These are phyloP conservation scores for Plectosphaerella sp. DNA, from an alignment of 2,329 filamentous ascomycete species.

Conservation along the genomic window DNA sequence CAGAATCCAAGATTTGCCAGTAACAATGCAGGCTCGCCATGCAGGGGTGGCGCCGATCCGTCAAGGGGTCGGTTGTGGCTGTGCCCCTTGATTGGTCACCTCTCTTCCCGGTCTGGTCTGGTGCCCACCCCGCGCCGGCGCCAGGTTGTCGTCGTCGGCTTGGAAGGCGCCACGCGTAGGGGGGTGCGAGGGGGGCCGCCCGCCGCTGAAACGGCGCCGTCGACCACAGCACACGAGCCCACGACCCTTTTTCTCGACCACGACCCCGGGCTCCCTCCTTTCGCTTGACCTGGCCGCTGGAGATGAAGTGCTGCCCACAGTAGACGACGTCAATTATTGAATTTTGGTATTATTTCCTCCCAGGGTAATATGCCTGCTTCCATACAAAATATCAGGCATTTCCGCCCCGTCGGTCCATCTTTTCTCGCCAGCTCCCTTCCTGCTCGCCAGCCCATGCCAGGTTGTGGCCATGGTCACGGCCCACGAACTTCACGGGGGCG, in stretches of 20 bases:
- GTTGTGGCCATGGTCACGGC: too few relatives aligned
- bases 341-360: too few relatives aligned
- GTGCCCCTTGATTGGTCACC: neutral
- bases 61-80: neutral
- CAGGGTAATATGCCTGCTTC: too few relatives aligned
- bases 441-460: too few relatives aligned
- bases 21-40: neutral
- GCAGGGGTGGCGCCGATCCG: neutral
- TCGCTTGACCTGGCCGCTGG: neutral
- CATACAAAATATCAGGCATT: neutral
- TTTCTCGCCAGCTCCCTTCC: neutral
- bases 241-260: neutral
- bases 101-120: neutral
- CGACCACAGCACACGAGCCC: neutral
- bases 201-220: neutral
- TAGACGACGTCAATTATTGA: too few relatives aligned
- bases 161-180: too few relatives aligned
- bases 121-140: neutral
- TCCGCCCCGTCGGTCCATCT: neutral
- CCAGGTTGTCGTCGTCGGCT: too few relatives aligned
- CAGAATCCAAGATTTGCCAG: neutral
- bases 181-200: neutral
- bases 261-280: neutral
- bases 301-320: too few relatives aligned
- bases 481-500: too few relatives aligned